A percentile compares a stretch with the other conserved stretches of the same genome.
phyloP scores from a whole-genome alignment of 176 grass and related monocot species.

The Oryza officinalis region DNA sequence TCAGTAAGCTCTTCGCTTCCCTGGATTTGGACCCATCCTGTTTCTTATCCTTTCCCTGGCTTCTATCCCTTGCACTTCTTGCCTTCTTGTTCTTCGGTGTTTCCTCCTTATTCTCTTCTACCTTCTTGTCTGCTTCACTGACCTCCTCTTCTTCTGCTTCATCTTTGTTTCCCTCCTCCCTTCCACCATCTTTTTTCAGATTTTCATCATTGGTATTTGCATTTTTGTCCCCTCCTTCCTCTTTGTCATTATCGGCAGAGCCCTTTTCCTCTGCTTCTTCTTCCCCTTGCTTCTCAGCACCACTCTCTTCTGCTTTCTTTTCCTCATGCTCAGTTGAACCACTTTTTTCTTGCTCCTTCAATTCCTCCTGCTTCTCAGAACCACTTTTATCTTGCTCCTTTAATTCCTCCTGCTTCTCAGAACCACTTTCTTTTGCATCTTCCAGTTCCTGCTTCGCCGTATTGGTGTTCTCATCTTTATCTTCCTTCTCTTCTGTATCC shows the following conservation, averaged over 20 bases:
- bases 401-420: conserved; percentile 5
- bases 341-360: conserved; percentile 28
- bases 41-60: conserved; percentile 54
- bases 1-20: conserved; percentile 57
- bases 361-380: conserved; percentile 35
- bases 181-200: conserved; percentile 3
- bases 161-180: conserved; percentile 19
- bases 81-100: conserved; percentile 68
- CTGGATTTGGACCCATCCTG: conserved; percentile 49
- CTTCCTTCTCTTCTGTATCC: conserved; percentile 33
- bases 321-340: conserved; percentile 8
- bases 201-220: conserved; percentile 3
- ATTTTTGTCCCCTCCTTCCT: not conserved
- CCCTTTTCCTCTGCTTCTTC: conserved; percentile 37
- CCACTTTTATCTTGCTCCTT: conserved; percentile 9
- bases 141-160: conserved; percentile 33
- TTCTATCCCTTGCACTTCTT: conserved; percentile 58
- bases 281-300: conserved; percentile 34
- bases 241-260: conserved; percentile 33
- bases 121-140: conserved; percentile 34
- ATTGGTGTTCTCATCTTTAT: conserved; percentile 22
- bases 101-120: conserved; percentile 55
- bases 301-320: conserved; percentile 20
- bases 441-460: not conserved
- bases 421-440: conserved; percentile 15